A percentile compares a stretch with the other conserved stretches of the same genome.
These are phyloP conservation scores for Paxillus involutus DNA, from an alignment of 768 basidiomycete species.

Conservation along the genomic window DNA sequence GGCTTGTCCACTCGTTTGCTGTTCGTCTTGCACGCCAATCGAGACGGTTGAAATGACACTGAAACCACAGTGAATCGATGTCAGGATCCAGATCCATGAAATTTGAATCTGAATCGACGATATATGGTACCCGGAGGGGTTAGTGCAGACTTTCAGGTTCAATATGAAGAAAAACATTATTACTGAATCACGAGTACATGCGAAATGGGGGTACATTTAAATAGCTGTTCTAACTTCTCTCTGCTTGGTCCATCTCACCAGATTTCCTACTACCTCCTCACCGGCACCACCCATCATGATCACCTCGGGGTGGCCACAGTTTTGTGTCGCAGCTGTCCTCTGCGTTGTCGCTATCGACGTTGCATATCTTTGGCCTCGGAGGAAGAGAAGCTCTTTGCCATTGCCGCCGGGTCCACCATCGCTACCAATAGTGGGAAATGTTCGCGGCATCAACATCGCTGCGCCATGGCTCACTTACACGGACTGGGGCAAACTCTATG, in stretches of 20 bases:
- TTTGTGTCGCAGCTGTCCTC: conserved; percentile 12
- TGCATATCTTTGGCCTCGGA: background rate
- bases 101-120: too few relatives aligned
- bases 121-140: too few relatives aligned
- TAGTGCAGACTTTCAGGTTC: background rate
- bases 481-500: conserved; percentile 18
- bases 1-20: too few relatives aligned
- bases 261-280: background rate
- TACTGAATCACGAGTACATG: background rate
- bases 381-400: conserved; percentile 5
- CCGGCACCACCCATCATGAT: conserved; percentile 3
- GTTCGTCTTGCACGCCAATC: too few relatives aligned
- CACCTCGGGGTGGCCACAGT: conserved; percentile 7
- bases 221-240: background rate
- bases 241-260: background rate
- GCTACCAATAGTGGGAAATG: conserved; percentile 19
- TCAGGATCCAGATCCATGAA: too few relatives aligned
- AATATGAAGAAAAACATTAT: background rate
- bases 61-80: too few relatives aligned
- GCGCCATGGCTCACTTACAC: conserved; percentile 21
- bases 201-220: background rate
- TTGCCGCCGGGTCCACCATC: conserved; percentile 22
- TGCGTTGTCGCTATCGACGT: conserved; percentile 5
- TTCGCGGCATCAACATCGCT: conserved; percentile 9
- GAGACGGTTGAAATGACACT: too few relatives aligned